Evolutionary conservation across 352 stramenopile species (phyloP), one percentile per base, ranked within the genome.

Genomic region (Phytopythium litorale): DNA sequence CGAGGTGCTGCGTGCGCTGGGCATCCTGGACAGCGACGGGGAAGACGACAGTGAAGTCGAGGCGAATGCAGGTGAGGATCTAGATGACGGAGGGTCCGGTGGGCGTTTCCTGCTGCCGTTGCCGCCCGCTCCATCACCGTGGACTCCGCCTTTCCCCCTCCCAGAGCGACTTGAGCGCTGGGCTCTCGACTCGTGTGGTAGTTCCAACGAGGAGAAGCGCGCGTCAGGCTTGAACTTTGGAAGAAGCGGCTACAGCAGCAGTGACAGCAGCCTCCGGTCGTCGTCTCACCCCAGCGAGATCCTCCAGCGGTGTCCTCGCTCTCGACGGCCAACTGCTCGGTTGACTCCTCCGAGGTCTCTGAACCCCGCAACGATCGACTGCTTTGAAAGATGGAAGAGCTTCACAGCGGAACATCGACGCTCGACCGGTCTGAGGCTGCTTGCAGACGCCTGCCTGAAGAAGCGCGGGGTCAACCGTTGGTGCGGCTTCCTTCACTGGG

Each of bases 1-100:
- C 0, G 72, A 82, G 66, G 70, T 68, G 42, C 67, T 89, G 35
- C 79, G 81, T 35, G 62, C 57, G 52, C 54, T 89, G 45, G 80
- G 80, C 9, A 66, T 89, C 37, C 49, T 89, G 7, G 53, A 71
- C n/a, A 70, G 78, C 5, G 62, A 66, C 28, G 56, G 58, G 0
- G 58, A 66, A 5, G 69, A 72, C 23, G 67, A 64, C 16, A 55
- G 76, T n/a, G 32, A 72, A 19, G n/a, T 11, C 33, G 30, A 43
- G 16, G 38, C 43, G 19, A 25, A 25, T 13, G 30, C 19, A 6
- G 38, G 33, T 16, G 38, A 52, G 16, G 49, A 25, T 18, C 16
- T 19, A 3, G 37, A 19, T 6, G 40, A 35, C 23, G 12, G 21
- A 18, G 37, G 4, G n/a, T 12, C 6, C 25, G 46, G 67, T 56